Evolutionary conservation across 2,329 filamentous ascomycete genomes (phyloP).

Genomic region (Dactylellina parvicollis): DNA sequence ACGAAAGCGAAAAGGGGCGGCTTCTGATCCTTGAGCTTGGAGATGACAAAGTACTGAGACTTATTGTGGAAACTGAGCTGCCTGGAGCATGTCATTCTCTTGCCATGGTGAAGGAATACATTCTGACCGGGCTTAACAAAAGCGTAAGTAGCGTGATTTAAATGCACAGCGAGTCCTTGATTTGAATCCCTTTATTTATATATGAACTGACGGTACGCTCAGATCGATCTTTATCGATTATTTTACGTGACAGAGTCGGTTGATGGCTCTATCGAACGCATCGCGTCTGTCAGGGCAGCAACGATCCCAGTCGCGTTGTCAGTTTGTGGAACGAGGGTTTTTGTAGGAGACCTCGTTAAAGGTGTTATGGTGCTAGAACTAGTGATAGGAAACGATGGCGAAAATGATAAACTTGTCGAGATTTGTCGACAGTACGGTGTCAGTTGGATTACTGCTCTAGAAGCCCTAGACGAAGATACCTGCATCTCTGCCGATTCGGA

Average conservation of each 20-base stretch:
- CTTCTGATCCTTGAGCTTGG: slow-evolving; percentile 87
- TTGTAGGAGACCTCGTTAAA: slow-evolving; percentile 93
- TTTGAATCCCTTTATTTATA: slow-evolving; percentile 3
- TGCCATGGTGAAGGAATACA: slow-evolving; percentile 76
- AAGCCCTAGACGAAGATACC: slow-evolving; percentile 74
- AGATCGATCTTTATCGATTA: slow-evolving; percentile 56
- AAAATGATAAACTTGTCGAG: slow-evolving; percentile 74
- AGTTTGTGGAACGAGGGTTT: slow-evolving; percentile 78
- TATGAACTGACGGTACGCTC: background rate
- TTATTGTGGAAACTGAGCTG: slow-evolving; percentile 74
- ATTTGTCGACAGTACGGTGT: slow-evolving; percentile 75
- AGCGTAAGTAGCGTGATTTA: slow-evolving; percentile 75
- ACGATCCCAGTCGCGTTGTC: slow-evolving; percentile 85
- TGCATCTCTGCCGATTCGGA: slow-evolving; percentile 88
- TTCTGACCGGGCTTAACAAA: slow-evolving; percentile 89
- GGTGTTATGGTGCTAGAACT: slow-evolving; percentile 64
- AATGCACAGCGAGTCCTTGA: no score
- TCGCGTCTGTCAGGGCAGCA: slow-evolving; percentile 80
- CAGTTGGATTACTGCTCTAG: slow-evolving; percentile 82
- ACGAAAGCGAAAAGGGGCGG: slow-evolving; percentile 73
- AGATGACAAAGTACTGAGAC: slow-evolving; percentile 75
- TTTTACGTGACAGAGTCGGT: slow-evolving; percentile 36
- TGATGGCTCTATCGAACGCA: slow-evolving; percentile 65
- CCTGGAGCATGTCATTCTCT: slow-evolving; percentile 84
- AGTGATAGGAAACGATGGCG: slow-evolving; percentile 67